Evolutionary conservation across 2,329 filamentous ascomycete species (phyloP), one percentile per base, ranked within the genome.

Genomic region (Cordyceps militaris): DNA sequence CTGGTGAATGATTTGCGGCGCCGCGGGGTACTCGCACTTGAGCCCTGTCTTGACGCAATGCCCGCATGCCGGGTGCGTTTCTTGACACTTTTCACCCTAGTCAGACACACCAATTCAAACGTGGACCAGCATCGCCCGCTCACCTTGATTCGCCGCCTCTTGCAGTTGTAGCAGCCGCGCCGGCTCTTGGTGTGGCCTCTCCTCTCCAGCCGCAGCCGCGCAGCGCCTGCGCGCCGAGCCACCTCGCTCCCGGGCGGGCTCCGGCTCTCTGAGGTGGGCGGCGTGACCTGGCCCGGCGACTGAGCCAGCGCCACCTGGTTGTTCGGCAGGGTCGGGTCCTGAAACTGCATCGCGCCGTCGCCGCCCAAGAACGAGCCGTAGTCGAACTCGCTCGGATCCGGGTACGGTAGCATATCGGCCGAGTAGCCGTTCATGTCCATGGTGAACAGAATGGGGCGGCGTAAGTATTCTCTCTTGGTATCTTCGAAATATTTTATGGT

Each of bases 121-220:
- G 38, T 11, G 24, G 2, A 32, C n/a, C 34, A 32, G 26, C 8
- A 24, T 21, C 16, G 24, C 9, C 9, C 46, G 55, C 61, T 23
- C 69, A 80, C 80, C 77, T 84, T 87, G 67, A 88, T 86, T 59
- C 84, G 79, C 42, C 84, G 73, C 57, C 80, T 75, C 69, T 87
- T 87, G 72, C 85, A 88, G 66, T 85, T 85, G 68, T 79, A 87
- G 69, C 85, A 87, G 9, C 84, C 85, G 16, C 79, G 74, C 24
- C 85, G 77, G 52, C 82, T 85, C 68, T 88, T 88, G 11, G 82
- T 86, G 61, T 87, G 85, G 0, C 84, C 83, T 61, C 82, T 77
- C 57, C 84, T 72, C 66, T 82, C 81, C 26, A 79, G 61, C 46
- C 75, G 71, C 62, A 74, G 73, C 63, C 68, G 75, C 51, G 67